Conservation (phyloP, 2,329 filamentous ascomycete genomes). For the Microsporum ferrugineum region DNA sequence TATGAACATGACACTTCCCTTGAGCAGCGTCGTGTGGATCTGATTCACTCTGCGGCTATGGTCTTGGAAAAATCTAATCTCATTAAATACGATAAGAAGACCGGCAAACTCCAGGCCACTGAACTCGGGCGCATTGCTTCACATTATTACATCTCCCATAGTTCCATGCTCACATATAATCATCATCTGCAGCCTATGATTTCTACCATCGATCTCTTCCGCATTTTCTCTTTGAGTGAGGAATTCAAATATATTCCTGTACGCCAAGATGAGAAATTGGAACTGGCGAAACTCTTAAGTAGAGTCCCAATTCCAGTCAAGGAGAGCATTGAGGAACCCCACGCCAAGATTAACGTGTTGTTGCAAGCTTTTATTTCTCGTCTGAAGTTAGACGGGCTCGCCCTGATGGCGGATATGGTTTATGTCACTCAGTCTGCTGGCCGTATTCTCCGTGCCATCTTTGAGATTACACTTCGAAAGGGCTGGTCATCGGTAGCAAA, state of each 20-base stretch:
- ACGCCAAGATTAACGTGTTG: conserved; percentile 96
- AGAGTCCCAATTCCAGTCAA: conserved; percentile 93
- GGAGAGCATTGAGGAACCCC: conserved; percentile 90
- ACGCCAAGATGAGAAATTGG: conserved; percentile 91
- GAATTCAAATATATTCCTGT: conserved; percentile 99
- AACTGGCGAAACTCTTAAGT: conserved; percentile 80
- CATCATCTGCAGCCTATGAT: conserved; percentile 88
- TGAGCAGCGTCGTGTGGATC: conserved; percentile 94
- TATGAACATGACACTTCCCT: conserved; percentile 86
- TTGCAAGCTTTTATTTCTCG: conserved; percentile 94
- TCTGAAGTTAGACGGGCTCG: conserved; percentile 83
- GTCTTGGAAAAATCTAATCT: conserved; percentile 79
- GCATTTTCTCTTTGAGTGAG: conserved; percentile 87
- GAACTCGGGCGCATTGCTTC: conserved; percentile 92
- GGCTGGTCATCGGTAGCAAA: conserved; percentile 91
- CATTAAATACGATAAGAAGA: conserved; percentile 90
- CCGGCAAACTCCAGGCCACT: conserved; percentile 75
- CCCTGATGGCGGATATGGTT: conserved; percentile 95
- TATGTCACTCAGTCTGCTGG: conserved; percentile 97
- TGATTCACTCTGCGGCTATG: conserved; percentile 84
- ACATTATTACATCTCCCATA: conserved; percentile 96
- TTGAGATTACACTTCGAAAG: conserved; percentile 95
- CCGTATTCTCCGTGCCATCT: conserved; percentile 87
- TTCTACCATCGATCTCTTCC: conserved; percentile 88
- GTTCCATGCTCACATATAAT: conserved; percentile 95